These are phyloP conservation scores for Aspergillus tubingensis DNA, from an alignment of 2,329 filamentous ascomycete genomes.

Conservation along the genomic window DNA sequence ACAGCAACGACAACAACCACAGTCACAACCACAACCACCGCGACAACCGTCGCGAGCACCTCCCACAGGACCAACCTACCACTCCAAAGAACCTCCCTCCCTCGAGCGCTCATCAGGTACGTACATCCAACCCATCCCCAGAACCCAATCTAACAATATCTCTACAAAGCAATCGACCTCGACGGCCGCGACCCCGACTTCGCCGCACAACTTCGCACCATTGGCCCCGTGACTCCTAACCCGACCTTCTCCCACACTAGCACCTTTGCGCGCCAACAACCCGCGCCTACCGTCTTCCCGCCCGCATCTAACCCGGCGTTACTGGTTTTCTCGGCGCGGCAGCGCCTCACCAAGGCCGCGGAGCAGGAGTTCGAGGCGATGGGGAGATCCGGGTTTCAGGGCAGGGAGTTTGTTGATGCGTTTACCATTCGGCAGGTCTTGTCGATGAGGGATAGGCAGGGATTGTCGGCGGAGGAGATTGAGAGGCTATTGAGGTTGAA, in stretches of 20 bases:
- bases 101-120: constrained; percentile 14
- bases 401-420: constrained; percentile 52
- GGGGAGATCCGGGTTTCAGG: constrained; percentile 41
- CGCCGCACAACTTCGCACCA: constrained; percentile 75
- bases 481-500: constrained; percentile 49
- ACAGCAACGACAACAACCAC: constrained; percentile 32
- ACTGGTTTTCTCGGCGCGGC: constrained; percentile 54
- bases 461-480: constrained; percentile 40
- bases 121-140: neutral
- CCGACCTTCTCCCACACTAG: constrained; percentile 59
- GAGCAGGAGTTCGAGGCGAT: constrained; percentile 57
- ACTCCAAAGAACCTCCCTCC: neutral
- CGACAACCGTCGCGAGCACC: neutral
- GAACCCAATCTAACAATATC: constrained; percentile 6
- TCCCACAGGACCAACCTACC: constrained; percentile 9
- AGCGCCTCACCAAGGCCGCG: constrained; percentile 53
- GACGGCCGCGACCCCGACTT: constrained; percentile 65
- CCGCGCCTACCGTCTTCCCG: constrained; percentile 38
- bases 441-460: constrained; percentile 49
- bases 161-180: constrained; percentile 55
- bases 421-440: constrained; percentile 53
- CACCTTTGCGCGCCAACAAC: constrained; percentile 40
- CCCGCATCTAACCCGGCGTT: constrained; percentile 56
- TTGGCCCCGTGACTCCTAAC: constrained; percentile 61
- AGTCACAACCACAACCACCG: constrained; percentile 31